Base-by-base conservation (phyloP, 768 basidiomycete genomes). In the Boletus eberwhitei region DNA sequence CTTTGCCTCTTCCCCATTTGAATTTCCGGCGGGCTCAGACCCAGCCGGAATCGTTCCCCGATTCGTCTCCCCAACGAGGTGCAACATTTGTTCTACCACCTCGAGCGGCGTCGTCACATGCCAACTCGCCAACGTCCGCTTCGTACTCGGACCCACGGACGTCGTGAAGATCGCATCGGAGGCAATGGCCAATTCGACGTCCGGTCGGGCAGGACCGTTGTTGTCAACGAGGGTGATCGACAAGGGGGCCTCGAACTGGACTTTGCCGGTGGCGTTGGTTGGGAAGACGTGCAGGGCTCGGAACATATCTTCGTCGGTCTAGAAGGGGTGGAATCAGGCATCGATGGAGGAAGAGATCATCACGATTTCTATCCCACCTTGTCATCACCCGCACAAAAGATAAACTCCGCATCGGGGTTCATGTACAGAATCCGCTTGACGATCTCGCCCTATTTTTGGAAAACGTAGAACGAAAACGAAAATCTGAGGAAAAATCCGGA, bases 251-350 rank as follows among this genome's bases (percentile, higher is more conserved):
- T 83, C 76, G 75, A 89, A 79, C 8, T 71, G 71, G 13, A 77
- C 72, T 53, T 74, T 76, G 44, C 60, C 76, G 29, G 64, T 69
- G 1, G 45, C 36, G 14, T 63, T 37, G 1, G 76, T 61, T 0
- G 75, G 73, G 74, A 89, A 88, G 58, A 87, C 76, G 22, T 83
- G 79, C 1, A 96, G 78, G 0, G 92, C 81, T 60, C 94, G 87
- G 88, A 98, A 98, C 96, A 99, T 99, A 76, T 99, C 96, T 75
- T 99, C 96, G 76, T 98, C 93, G 45, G 95, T 95, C 90, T 89
- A 32, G 26, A 19, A n/a, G 19, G 5, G 16, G 5, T 2, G 29
- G 14, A 42, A 14, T 19, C 11, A 48, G n/a, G 34, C 32, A 22
- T 29, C 13, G n/a, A 14, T 24, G 14, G 13, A 7, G 24, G 12